These are phyloP conservation scores for Galeopsis tetrahit DNA, from an alignment of 257 asterid genomes.

Conservation along the genomic window DNA sequence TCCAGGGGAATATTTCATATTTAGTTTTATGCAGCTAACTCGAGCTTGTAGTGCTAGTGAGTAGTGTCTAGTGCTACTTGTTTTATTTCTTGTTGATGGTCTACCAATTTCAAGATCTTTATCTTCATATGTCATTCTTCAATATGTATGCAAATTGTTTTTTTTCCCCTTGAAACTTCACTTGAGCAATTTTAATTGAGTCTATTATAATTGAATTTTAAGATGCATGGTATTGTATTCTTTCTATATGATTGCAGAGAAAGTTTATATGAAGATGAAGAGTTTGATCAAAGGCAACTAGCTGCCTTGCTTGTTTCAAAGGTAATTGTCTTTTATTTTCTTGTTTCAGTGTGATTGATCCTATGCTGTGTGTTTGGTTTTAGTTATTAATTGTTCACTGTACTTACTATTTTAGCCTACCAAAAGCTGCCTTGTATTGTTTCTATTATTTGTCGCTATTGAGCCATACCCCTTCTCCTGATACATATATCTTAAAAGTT, in stretches of 20 bases:
- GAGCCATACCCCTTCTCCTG: not conserved
- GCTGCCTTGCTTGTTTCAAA: conserved; percentile 93
- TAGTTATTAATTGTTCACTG: not conserved
- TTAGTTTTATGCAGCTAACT: conserved; percentile 3
- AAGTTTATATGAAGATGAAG: conserved; percentile 82
- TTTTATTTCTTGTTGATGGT: not conserved
- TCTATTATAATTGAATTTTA: not conserved
- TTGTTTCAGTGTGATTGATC: not conserved
- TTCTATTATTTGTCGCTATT: not conserved
- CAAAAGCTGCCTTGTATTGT: not conserved
- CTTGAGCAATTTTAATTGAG: not conserved
- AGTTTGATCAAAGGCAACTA: conserved; percentile 74
- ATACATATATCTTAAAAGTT: not conserved
- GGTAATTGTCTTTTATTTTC: conserved; percentile 43
- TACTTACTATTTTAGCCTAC: conserved; percentile 1
- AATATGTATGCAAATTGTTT: not conserved
- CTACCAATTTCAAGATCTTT: not conserved
- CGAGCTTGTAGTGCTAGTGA: not conserved
- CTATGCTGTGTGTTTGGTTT: conserved; percentile 8
- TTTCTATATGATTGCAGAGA: conserved; percentile 50
- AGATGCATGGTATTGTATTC: not conserved
- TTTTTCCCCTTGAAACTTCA: conserved; percentile 10
- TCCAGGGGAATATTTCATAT: not conserved
- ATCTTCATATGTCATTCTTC: not conserved
- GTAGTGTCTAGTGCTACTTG: not conserved